Base-by-base conservation (phyloP, 2,329 filamentous ascomycete species). In the Colletotrichum spaethianum region DNA sequence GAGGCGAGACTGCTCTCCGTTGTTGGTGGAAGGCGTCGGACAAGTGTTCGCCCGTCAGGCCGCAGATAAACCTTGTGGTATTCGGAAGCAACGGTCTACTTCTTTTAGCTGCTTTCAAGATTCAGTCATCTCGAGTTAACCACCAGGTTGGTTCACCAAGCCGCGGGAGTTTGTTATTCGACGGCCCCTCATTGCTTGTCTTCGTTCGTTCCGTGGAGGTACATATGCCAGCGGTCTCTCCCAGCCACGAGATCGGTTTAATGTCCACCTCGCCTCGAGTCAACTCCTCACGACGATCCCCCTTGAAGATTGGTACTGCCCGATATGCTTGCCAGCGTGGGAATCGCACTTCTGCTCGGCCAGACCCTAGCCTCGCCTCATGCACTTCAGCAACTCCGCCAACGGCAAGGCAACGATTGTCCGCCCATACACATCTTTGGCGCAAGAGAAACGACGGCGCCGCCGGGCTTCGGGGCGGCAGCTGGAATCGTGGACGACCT, bases 381-480 rank as follows among this genome's bases (percentile, higher is more conserved):
- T 28, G 33, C 52, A 2, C 48, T 31, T 12, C 44, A 42, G 59
- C 59, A 38, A 26, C 36, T 68, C 8, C 52, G 46, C 23, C 20
- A 56, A 44, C 61, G 64, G 9, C 63, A 68, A 36, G 63, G 42
- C 14, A 68, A 57, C 26, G 36, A 57, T 56, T 86, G 84, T 72
- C 84, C 84, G 0, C 75, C 75, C 18, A 77, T 87, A 40, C 84
- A 87, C 76, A 80, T 87, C 42, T 85, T 86, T 46, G 85, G 83
- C 2, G 85, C 85, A 1, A 83, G 85, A 16, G 85, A 86, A 77
- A 87, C 85, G 9, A 86, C 84, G 0, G 88, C 86, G 0, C 78
- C 83, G 4, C 82, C 84, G 1, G 89, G 89, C 1, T 90, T 86
- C 73, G 89, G 89, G 11, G 84, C 86, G 0, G 82, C 86, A 2